Base-by-base conservation (phyloP, 139 green algal species). In the Nannochloris sp. region DNA sequence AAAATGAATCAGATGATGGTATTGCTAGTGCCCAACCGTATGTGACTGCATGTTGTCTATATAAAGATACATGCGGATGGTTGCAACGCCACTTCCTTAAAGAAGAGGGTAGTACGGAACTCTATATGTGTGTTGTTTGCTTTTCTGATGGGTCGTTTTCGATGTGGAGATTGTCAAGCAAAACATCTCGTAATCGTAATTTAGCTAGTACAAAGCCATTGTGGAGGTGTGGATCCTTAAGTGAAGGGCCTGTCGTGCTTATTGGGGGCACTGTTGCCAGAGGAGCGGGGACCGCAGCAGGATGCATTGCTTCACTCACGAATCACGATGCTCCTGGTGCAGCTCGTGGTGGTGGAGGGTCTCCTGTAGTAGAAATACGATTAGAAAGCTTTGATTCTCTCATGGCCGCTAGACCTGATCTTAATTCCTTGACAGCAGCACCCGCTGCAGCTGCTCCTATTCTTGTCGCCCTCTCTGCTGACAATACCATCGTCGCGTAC, bases 401-500 rank as follows among this genome's bases (percentile, higher is more conserved):
- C 1, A 61, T 29, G 2, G 69, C 33, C 1, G 47, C 34, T n/a
- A n/a, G 39, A 32, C 4, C 13, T 6, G 64, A 68, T 29, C n/a
- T 36, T 0, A 36, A 42, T 4, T 63, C 63, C 1, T 62, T 34
- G 2, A 55, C 19, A 45, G 2, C 15, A 4, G 54, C 67, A 29
- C 54, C 79, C 14, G 69, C 65, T 23, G 76, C 69, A 45, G 61
- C 72, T 24, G 74, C 79, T 8, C 87, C 88, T 5, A n/a, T 87
- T 39, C 58, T 95, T 63, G 62, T 96, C 62, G 65, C 71, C 24
- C 70, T 90, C 24, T 68, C 81, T 0, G 60, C 75, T 8, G 76
- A 90, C 47, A 80, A 87, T 34, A 48, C 39, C 5, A 61, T 95
- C 38, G 53, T 96, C 23, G 67, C 54, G 0, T 95, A 92, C 67